Base-by-base conservation (phyloP, 345 rosid genomes). In the Trapa bicornis region DNA sequence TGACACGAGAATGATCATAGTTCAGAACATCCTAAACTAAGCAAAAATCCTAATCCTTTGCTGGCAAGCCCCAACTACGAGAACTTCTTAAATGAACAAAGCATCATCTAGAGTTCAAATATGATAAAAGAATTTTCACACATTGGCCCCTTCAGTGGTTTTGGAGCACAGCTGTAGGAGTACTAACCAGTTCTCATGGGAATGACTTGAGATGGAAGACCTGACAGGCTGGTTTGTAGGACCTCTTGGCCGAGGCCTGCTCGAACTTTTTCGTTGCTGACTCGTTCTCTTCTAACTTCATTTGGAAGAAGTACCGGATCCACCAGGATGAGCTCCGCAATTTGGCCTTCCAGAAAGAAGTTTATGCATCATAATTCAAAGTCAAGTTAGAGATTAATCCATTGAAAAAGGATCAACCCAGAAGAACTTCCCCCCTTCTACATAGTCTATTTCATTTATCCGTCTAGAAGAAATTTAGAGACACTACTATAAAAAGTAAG, bases 321-420 rank as follows among this genome's bases (percentile, higher is more conserved):
- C 98, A 93, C 98, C 98, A 93, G 35, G 97, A 76, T 15, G 89
- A 78, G 76, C 92, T 93, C 62, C 97, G 81, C 74, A 82, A 77
- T 81, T 93, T 93, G 14, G 96, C 98, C 98, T 93, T 65, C 81
- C 63, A 58, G 32, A 50, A 11, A 45, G 48, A 45, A 32, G 37
- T 8, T 32, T 11, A 35, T 32, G 8, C 9, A 22, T 54, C 60
- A 22, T 35, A 11, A 32, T 32, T 35, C 38, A 29, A 37, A 58
- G 63, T 32, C 63, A 32, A 58, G 63, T 16, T 58, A 58, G 7
- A 58, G 5, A 35, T 58, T 3, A 3, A n/a, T 54, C 60, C 5
- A 54, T 10, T 6, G 60, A 54, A 22, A 33, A 54, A 54, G 60
- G 60, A 54, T 6, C 13, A 45, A 45, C 13, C 48, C 13, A 45